These are phyloP conservation scores for Suillus subluteus DNA, from an alignment of 768 basidiomycete species.

Conservation along the genomic window DNA sequence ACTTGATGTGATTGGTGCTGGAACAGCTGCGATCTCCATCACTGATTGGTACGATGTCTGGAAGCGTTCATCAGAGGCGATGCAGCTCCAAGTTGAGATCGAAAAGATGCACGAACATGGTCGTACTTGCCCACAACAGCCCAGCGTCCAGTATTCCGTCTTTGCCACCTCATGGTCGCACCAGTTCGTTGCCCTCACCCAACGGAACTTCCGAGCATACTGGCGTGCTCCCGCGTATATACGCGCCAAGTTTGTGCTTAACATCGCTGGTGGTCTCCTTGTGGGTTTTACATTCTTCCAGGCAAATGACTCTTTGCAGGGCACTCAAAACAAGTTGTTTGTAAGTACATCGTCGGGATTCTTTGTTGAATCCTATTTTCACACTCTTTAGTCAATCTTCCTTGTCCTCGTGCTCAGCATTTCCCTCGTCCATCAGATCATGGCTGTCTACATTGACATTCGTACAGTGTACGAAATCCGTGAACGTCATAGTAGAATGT, in stretches of 20 bases:
- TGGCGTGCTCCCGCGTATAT: constrained; percentile 44
- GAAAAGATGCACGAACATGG: constrained; percentile 44
- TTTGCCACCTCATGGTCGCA: constrained; percentile 39
- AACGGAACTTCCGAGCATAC: constrained; percentile 31
- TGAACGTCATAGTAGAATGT: constrained; percentile 66
- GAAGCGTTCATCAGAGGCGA: constrained; percentile 44
- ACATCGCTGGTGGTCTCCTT: constrained; percentile 37
- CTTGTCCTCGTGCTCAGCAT: constrained; percentile 55
- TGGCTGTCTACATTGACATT: constrained; percentile 59
- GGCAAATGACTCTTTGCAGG: constrained; percentile 38
- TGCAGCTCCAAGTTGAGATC: constrained; percentile 42
- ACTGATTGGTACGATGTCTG: constrained; percentile 53
- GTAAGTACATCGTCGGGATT: constrained; percentile 18
- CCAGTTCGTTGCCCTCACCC: constrained; percentile 34
- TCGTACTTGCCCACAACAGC: constrained; percentile 24
- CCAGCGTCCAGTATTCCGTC: constrained; percentile 26
- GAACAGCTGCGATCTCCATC: constrained; percentile 44
- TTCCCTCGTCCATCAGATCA: constrained; percentile 66
- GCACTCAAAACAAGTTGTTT: constrained; percentile 45
- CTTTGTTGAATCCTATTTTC: neutral
- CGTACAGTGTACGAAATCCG: constrained; percentile 68
- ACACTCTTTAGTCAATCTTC: constrained; percentile 47
- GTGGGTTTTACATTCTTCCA: constrained; percentile 47
- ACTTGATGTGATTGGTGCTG: constrained; percentile 56
- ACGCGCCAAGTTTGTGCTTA: constrained; percentile 40